phyloP scores from a whole-genome alignment of 441 rosid species.

The Gossypium armourianum region DNA sequence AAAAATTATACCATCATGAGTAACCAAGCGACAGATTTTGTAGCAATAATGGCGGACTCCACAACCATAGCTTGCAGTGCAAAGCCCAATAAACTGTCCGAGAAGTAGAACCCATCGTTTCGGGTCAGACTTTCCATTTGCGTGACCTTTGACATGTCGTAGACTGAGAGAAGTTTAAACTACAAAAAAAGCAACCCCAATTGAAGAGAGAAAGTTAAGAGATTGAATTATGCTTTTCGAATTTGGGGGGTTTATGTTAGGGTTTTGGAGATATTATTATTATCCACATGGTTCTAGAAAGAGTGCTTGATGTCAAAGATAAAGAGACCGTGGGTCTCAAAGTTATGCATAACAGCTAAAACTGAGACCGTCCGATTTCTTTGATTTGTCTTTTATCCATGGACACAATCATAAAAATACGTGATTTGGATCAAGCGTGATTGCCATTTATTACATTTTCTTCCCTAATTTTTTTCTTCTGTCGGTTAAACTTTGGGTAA shows the following conservation, averaged over 20 bases:
- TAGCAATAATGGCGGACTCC: conserved; percentile 29
- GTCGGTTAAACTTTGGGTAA: background rate
- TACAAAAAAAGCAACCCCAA: background rate
- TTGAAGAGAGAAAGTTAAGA: background rate
- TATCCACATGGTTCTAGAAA: background rate
- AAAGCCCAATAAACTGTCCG: conserved; percentile 18
- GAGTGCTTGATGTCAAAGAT: background rate
- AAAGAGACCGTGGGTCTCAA: background rate
- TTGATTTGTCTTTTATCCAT: background rate
- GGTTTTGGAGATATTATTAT: conserved; percentile 22
- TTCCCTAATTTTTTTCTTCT: background rate
- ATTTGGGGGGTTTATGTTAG: conserved; percentile 25
- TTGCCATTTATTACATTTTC: background rate
- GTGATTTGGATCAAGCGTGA: background rate
- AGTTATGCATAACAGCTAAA: background rate
- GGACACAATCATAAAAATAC: background rate
- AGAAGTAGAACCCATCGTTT: conserved; percentile 14
- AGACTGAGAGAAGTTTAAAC: background rate
- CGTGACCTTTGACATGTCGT: conserved; percentile 3
- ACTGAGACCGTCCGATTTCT: background rate
- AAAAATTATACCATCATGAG: conserved; percentile 28
- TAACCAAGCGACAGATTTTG: conserved; percentile 30
- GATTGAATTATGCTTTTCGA: conserved; percentile 19
- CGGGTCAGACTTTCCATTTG: conserved; percentile 23
- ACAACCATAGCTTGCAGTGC: conserved; percentile 25